Evolutionary conservation across 2,329 filamentous ascomycete species (phyloP), one percentile per base, ranked within the genome.

Genomic region (Colletotrichum tanaceti): DNA sequence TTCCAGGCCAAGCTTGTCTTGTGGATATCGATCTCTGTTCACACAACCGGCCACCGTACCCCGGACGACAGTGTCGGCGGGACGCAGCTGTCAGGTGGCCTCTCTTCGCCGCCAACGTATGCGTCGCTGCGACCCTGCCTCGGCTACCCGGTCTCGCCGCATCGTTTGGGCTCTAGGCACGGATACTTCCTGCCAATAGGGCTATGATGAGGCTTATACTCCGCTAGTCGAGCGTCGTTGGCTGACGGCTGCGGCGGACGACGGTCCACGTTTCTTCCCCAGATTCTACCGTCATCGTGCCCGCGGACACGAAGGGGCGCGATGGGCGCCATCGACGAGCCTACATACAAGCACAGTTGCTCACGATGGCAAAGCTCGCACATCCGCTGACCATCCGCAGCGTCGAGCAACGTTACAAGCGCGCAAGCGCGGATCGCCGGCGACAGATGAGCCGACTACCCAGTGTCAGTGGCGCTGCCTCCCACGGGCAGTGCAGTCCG

Each of bases 401-500:
- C 43, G 47, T 60, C 38, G 43, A 50, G 65, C 65, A 68, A 68
- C 65, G 65, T 68, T 68, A 60, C 65, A 68, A 68, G 65, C 65
- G 65, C 65, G 44, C 62, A 65, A 65, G 65, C 62, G 65, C 65
- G 62, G 43, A 61, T 61, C 55, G 22, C 14, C 14, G 13, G n/a
- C 22, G 38, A 41, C 43, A 16, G n/a, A 50, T 41, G 22, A 20
- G 24, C 47, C 58, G 24, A 28, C 18, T 38, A 28, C 9, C 14
- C 20, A n/a, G 16, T 24, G 20, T 44, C 24, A 32, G 58, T n/a
- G 18, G 47, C 32, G 35, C 20, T 32, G 16, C 24, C 58, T 50
- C 24, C 38, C 18, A 28, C 46, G 22, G 58, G 7, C n/a, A 10
- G 59, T 54, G 7, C n/a, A 10, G 59, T 54, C 44, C 64, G 60